Evolutionary conservation across 306 rosid genomes (phyloP).

Genomic region (Prunus mume): DNA sequence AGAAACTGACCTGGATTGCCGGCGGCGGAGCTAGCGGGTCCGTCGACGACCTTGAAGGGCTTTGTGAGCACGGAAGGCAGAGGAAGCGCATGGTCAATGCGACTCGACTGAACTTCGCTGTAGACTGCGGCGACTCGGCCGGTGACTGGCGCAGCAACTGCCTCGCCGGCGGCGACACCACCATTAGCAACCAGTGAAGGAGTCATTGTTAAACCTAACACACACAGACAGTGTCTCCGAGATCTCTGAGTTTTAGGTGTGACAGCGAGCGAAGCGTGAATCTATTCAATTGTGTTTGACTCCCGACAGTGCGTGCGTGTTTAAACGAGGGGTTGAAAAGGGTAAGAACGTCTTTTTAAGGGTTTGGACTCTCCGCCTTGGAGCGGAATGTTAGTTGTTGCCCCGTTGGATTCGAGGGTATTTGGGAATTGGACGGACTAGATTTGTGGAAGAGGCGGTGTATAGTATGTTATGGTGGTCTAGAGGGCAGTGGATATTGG

Average conservation of each 20-base stretch:
- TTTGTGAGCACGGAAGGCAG: constrained; percentile 76
- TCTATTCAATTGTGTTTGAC: not conserved
- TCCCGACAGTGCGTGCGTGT: not conserved
- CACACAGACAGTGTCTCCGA: not conserved
- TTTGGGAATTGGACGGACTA: not conserved
- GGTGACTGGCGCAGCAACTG: constrained; percentile 24
- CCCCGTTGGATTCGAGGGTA: not conserved
- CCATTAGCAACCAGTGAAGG: constrained; percentile 42
- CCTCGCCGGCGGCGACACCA: constrained; percentile 22
- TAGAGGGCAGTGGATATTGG: not conserved
- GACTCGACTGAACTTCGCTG: constrained; percentile 79
- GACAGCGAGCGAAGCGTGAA: constrained; percentile 19
- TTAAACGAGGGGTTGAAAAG: not conserved
- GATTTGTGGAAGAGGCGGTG: not conserved
- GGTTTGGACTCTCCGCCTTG: constrained; percentile 27
- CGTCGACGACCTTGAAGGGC: constrained; percentile 70
- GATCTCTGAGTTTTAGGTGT: constrained; percentile 7
- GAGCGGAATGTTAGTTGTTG: constrained; percentile 1
- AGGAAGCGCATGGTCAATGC: constrained; percentile 74
- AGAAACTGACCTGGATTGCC: constrained; percentile 74
- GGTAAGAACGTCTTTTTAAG: constrained; percentile 20
- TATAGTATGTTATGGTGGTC: not conserved
- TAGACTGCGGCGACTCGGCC: constrained; percentile 66
- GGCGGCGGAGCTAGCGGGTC: constrained; percentile 89
- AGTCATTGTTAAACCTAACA: constrained; percentile 42